These are phyloP conservation scores for Blastobotrys buckinghamii DNA, from an alignment of 1,139 yeast species.

Conservation along the genomic window DNA sequence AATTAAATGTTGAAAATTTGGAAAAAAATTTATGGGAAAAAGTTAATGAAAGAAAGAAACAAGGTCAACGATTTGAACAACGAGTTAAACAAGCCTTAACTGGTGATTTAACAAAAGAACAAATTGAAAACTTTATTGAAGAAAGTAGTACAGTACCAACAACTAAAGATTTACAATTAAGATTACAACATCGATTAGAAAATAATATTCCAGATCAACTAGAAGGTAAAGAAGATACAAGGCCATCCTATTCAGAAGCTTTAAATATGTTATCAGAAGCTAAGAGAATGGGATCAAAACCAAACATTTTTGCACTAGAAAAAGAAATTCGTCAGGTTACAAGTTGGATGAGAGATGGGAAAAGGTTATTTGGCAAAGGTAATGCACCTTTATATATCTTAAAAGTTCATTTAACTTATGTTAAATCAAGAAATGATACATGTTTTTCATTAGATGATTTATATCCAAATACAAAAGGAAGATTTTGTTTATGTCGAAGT, in stretches of 20 bases:
- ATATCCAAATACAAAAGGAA: conserved; percentile 22
- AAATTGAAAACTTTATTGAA: conserved; percentile 1
- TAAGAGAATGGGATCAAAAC: conserved; percentile 18
- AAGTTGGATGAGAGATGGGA: conserved; percentile 44
- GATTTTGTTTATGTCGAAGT: conserved; percentile 67
- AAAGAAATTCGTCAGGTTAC: conserved; percentile 20
- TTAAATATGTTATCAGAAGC: conserved; percentile 26
- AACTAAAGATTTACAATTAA: conserved; percentile 3
- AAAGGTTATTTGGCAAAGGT: conserved; percentile 36
- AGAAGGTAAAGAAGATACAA: conserved; percentile 14
- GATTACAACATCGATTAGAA: conserved; percentile 2
- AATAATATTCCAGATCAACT: background rate
- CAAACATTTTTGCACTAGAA: conserved; percentile 19
- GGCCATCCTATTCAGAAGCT: conserved; percentile 30
- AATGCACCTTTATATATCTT: conserved; percentile 33
- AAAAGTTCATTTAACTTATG: conserved; percentile 30
- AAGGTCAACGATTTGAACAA: conserved; percentile 19
- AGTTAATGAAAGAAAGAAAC: conserved; percentile 15
- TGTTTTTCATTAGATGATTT: conserved; percentile 42
- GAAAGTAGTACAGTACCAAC: background rate
- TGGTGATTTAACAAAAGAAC: background rate
- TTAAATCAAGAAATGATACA: conserved; percentile 35
- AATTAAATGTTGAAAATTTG: conserved; percentile 14
- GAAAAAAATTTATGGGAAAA: conserved; percentile 19
- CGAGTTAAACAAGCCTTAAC: background rate